phyloP scores from a whole-genome alignment of 768 basidiomycete species.

The Macrolepiota fuliginosa region DNA sequence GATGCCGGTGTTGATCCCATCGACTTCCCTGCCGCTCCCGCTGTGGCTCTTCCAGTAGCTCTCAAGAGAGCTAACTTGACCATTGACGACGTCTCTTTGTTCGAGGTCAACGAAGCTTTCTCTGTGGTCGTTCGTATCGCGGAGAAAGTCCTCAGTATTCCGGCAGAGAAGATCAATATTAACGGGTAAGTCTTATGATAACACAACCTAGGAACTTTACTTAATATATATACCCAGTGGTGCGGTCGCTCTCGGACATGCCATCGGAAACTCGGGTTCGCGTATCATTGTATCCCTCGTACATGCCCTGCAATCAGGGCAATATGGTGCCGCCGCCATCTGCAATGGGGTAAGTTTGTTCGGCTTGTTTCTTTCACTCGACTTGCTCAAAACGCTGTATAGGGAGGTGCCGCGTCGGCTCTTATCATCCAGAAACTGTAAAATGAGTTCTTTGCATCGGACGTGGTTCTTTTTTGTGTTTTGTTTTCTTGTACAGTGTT shows the following conservation, averaged over 20 bases:
- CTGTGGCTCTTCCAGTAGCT: conserved; percentile 86
- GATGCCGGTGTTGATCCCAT: conserved; percentile 97
- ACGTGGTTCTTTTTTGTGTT: neutral
- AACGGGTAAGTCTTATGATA: conserved; percentile 59
- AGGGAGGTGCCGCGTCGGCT: conserved; percentile 94
- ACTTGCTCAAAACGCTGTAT: conserved; percentile 19
- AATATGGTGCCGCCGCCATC: conserved; percentile 95
- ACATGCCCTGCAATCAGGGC: conserved; percentile 86
- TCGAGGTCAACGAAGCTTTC: conserved; percentile 98
- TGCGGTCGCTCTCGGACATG: conserved; percentile 94
- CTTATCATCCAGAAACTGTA: conserved; percentile 86
- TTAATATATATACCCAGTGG: conserved; percentile 53
- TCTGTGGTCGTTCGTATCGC: conserved; percentile 90
- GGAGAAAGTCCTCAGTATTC: conserved; percentile 83
- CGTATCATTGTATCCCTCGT: conserved; percentile 92
- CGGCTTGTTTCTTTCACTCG: neutral
- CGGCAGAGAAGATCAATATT: conserved; percentile 86
- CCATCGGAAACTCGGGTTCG: conserved; percentile 94
- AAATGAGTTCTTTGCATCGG: conserved; percentile 21
- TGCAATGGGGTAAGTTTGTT: conserved; percentile 85
- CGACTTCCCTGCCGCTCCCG: conserved; percentile 95
- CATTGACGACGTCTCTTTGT: conserved; percentile 81
- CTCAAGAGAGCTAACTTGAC: conserved; percentile 84
- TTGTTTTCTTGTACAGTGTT: neutral
- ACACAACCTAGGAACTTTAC: conserved; percentile 3